phyloP scores from a whole-genome alignment of 305 asterid genomes.

The Plantago rigida region DNA sequence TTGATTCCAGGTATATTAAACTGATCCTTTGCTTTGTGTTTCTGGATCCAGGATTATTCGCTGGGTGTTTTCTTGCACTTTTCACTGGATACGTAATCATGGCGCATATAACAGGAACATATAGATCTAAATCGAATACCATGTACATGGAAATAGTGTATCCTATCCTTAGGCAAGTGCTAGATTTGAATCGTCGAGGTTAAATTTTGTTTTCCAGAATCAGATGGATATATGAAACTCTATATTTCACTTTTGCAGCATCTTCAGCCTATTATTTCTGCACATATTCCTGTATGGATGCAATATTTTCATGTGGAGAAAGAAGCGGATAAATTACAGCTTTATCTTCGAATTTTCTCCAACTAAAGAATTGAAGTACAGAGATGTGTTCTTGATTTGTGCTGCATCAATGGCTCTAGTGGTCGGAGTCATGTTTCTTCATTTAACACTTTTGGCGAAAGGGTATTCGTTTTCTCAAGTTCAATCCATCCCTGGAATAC shows the following conservation, averaged over 20 bases:
- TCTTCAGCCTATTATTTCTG: constrained; percentile 73
- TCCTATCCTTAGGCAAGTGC: constrained; percentile 76
- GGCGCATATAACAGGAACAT: constrained; percentile 75
- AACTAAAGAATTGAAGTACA: constrained; percentile 57
- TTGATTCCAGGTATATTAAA: neutral
- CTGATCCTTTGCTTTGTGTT: constrained; percentile 17
- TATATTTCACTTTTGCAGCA: constrained; percentile 45
- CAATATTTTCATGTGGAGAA: constrained; percentile 86
- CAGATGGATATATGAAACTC: neutral
- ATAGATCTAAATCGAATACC: constrained; percentile 43
- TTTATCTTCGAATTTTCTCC: constrained; percentile 71
- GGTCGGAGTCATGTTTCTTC: constrained; percentile 59
- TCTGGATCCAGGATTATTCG: constrained; percentile 49
- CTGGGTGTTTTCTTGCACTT: constrained; percentile 71
- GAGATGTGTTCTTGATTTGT: constrained; percentile 74
- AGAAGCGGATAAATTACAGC: constrained; percentile 60
- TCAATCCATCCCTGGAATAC: constrained; percentile 65
- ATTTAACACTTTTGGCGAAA: constrained; percentile 58
- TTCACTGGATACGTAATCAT: constrained; percentile 64
- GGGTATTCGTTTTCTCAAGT: constrained; percentile 51
- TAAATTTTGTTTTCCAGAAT: neutral
- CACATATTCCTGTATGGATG: constrained; percentile 78
- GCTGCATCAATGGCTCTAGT: constrained; percentile 59
- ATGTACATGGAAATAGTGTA: constrained; percentile 89
- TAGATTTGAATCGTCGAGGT: neutral